Base-by-base conservation (phyloP, 2,329 filamentous ascomycete species). In the Fusarium torulosum region DNA sequence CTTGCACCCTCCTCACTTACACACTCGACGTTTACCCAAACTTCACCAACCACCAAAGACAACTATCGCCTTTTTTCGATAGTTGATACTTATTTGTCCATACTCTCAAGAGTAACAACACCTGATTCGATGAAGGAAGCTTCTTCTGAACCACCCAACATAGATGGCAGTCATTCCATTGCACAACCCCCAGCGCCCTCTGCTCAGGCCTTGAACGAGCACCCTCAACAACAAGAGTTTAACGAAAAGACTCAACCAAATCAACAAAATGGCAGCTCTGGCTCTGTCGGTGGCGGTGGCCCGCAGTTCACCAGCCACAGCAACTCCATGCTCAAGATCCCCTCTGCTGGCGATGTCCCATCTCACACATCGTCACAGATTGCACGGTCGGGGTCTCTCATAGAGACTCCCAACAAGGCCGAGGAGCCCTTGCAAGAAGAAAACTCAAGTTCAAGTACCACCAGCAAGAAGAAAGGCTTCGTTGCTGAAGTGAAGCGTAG, bases 41-140 rank as follows among this genome's bases (percentile, higher is more conserved):
- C 70, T 54, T 54, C 33, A 63, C 73, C 77, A 47, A 40, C 27
- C 41, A 9, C 37, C 42, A 50, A 62, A 63, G 43, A 58, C 50
- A 27, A 33, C 46, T 66, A 57, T 67, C 55, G 43, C 43, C 11
- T 56, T 10, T 29, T 27, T 51, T n/a, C 17, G 57, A 43, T 49
- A 50, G 65, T 64, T 25, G 47, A 63, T 33, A 49, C n/a, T 40
- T 37, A 42, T 25, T 29, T 38, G 41, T 40, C 37, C 46, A 47
- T 52, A 47, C 52, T 47, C 44, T 42, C 29, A 10, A 40, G 56
- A 58, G 37, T 43, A 53, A 41, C 35, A 64, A 71, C 63, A 50
- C 70, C 81, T 79, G 74, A 9, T 82, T 88, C 86, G 86, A 89
- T 89, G 86, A 88, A 86, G 85, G 80, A 87, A 84, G 79, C 80